Conservation (phyloP, 805 yeast genomes). For the Barnettozyma botsteinii region DNA sequence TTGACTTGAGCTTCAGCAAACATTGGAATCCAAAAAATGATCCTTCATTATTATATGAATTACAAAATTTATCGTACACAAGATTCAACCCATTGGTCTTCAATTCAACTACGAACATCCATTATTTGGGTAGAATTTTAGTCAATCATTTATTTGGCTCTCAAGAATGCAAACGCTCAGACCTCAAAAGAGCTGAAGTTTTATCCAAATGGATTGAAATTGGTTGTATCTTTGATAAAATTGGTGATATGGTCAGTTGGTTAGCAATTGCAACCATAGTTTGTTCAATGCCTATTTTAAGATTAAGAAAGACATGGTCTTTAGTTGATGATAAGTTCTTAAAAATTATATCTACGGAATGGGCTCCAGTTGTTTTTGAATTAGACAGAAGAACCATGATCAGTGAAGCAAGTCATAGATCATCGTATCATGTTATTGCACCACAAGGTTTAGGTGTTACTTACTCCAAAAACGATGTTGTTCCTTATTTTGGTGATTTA, state of each 20-base stretch:
- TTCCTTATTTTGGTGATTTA: constrained; percentile 90
- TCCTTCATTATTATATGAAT: constrained; percentile 62
- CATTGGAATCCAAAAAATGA: constrained; percentile 80
- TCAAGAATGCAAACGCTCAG: constrained; percentile 27
- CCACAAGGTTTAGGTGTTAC: constrained; percentile 80
- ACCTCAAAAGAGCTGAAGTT: constrained; percentile 50
- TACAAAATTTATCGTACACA: constrained; percentile 29
- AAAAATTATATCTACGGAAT: constrained; percentile 63
- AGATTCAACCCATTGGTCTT: constrained; percentile 72
- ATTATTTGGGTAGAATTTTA: constrained; percentile 69
- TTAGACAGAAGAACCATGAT: constrained; percentile 69
- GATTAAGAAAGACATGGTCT: constrained; percentile 73
- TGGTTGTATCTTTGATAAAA: constrained; percentile 68
- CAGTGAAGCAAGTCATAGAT: constrained; percentile 49
- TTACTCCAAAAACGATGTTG: constrained; percentile 69
- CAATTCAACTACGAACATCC: constrained; percentile 59
- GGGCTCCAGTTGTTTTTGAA: constrained; percentile 93
- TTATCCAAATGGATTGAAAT: constrained; percentile 80
- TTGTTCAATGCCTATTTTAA: constrained; percentile 74
- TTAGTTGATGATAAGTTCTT: constrained; percentile 54
- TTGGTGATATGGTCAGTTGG: constrained; percentile 95
- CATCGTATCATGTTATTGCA: constrained; percentile 69
- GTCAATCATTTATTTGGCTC: constrained; percentile 64
- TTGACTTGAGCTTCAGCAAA: constrained; percentile 59
- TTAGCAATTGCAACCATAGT: constrained; percentile 79